Percentiles rank a stretch among this genome's conserved stretches.
Evolutionary conservation across 495 filamentous ascomycete species (phyloP).

Genomic region (Hypoxylon trugodes): DNA sequence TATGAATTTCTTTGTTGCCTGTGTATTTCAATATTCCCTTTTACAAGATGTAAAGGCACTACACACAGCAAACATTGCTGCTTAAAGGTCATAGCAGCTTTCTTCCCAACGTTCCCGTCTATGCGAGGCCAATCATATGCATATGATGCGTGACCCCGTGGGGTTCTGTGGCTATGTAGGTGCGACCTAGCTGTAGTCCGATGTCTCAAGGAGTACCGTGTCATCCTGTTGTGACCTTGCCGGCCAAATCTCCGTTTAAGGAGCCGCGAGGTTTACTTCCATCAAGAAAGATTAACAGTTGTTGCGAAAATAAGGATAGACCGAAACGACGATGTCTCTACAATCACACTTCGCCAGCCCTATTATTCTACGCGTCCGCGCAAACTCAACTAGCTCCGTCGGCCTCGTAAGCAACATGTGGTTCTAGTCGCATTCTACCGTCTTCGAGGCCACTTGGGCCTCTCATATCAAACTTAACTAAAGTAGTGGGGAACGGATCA

Average conservation of each 20-base stretch:
- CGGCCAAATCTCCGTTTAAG: slow-evolving; percentile 19
- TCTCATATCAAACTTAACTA: slow-evolving; percentile 16
- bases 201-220: neutral
- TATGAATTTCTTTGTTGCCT: no score
- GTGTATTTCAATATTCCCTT: no score
- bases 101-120: neutral
- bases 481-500: slow-evolving; percentile 9
- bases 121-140: slow-evolving; percentile 8
- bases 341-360: slow-evolving; percentile 4
- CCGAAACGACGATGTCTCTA: slow-evolving; percentile 11
- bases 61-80: slow-evolving; percentile 17
- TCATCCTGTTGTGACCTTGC: slow-evolving; percentile 7
- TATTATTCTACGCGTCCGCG: no score
- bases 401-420: neutral
- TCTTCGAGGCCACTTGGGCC: slow-evolving; percentile 18
- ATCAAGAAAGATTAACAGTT: neutral
- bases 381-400: slow-evolving; percentile 14
- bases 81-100: slow-evolving; percentile 6
- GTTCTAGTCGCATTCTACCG: slow-evolving; percentile 32
- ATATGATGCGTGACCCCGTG: slow-evolving; percentile 19
- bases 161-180: slow-evolving; percentile 9
- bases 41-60: no score
- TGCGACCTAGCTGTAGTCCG: neutral
- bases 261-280: neutral
- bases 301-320: neutral